Percentiles rank a stretch among this genome's conserved stretches.
Conservation (phyloP, 768 basidiomycete genomes). For the Lactarius trivialis region DNA sequence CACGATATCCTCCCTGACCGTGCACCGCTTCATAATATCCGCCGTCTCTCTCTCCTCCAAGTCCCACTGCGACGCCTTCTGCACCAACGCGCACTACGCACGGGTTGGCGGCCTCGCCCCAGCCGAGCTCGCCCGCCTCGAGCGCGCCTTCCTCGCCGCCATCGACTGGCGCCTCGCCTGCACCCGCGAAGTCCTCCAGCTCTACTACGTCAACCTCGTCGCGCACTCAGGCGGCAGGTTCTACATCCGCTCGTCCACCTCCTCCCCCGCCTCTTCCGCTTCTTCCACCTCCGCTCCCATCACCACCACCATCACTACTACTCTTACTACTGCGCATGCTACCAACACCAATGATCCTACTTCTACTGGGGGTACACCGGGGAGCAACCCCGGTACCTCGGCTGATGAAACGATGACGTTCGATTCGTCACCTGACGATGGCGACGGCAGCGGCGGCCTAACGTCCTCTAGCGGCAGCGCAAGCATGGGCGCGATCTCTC, state of each 20-base stretch:
- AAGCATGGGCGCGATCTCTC: conserved; percentile 30
- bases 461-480: conserved; percentile 10
- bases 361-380: background rate
- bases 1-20: conserved; percentile 91
- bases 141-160: conserved; percentile 85
- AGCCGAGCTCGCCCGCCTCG: conserved; percentile 87
- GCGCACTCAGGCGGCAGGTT: conserved; percentile 62
- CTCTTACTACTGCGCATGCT: conserved; percentile 29
- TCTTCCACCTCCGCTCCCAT: no score
- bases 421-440: conserved; percentile 48
- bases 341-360: conserved; percentile 30
- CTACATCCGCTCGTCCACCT: conserved; percentile 34
- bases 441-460: conserved; percentile 33
- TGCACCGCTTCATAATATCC: conserved; percentile 95
- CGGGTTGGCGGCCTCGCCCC: conserved; percentile 93
- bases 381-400: conserved; percentile 23
- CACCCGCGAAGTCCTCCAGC: conserved; percentile 83
- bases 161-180: conserved; percentile 97
- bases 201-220: conserved; percentile 92
- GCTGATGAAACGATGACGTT: conserved; percentile 8
- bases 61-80: conserved; percentile 92
- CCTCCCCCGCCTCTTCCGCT: background rate
- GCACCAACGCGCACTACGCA: conserved; percentile 91
- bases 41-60: conserved; percentile 90
- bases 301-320: no score